Conservation (phyloP, 2,329 filamentous ascomycete genomes). For the Pseudogymnoascus sp. region DNA sequence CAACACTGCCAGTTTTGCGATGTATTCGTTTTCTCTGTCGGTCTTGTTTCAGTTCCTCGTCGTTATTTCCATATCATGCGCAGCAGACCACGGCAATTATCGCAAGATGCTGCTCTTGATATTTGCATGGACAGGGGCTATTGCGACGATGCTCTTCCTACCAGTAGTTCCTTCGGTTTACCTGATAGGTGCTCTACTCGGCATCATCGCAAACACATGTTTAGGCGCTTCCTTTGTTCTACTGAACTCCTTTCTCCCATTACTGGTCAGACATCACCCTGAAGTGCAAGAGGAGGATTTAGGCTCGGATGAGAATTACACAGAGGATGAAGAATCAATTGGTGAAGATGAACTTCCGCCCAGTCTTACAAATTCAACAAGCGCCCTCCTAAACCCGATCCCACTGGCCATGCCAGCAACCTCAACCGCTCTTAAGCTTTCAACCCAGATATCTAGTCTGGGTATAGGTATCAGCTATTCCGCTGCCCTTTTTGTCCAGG, state of each 20-base stretch:
- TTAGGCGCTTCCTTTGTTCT: constrained; percentile 94
- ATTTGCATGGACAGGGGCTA: constrained; percentile 78
- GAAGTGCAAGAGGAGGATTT: constrained; percentile 24
- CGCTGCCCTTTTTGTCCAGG: constrained; percentile 77
- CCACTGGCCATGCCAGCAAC: constrained; percentile 33
- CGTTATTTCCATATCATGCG: constrained; percentile 93
- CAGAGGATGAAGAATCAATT: constrained; percentile 14
- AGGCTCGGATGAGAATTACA: constrained; percentile 9
- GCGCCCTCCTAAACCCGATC: constrained; percentile 36
- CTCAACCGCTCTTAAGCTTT: constrained; percentile 65
- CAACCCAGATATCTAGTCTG: constrained; percentile 82
- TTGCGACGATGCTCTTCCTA: constrained; percentile 83
- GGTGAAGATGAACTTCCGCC: constrained; percentile 6
- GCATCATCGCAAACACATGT: constrained; percentile 85
- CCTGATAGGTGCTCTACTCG: constrained; percentile 71
- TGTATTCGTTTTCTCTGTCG: constrained; percentile 95
- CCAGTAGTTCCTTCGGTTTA: constrained; percentile 69
- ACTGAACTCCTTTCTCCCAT: constrained; percentile 86
- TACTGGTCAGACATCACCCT: constrained; percentile 79
- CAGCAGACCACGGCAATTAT: constrained; percentile 88
- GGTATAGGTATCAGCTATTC: constrained; percentile 93
- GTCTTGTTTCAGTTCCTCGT: constrained; percentile 82
- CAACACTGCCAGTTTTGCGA: constrained; percentile 93
- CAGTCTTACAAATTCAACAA: constrained; percentile 35
- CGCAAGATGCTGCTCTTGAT: constrained; percentile 77